phyloP scores from a whole-genome alignment of 495 filamentous ascomycete genomes.

The Parachaetomium inaequale region DNA sequence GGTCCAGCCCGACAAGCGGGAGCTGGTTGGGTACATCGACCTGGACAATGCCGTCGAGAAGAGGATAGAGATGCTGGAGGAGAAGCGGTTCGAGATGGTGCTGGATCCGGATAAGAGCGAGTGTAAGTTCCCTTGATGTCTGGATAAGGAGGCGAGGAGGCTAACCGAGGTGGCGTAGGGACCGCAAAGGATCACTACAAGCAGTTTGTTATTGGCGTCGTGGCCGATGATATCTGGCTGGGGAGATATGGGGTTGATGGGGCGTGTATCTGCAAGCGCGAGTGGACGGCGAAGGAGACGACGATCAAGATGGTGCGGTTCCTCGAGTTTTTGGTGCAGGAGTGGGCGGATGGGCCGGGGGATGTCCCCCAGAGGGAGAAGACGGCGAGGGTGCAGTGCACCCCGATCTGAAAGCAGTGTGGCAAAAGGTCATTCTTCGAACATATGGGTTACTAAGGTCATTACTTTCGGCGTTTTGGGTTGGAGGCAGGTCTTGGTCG shows the following conservation, averaged over 20 bases:
- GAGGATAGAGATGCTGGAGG: slow-evolving; percentile 6
- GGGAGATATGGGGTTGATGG: neutral
- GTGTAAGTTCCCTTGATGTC: neutral
- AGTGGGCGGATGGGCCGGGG: slow-evolving; percentile 9
- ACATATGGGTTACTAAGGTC: too few relatives aligned
- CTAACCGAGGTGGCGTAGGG: neutral
- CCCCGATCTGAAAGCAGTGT: neutral
- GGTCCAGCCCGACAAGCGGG: neutral
- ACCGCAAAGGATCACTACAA: slow-evolving; percentile 16
- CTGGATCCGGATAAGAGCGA: slow-evolving; percentile 12
- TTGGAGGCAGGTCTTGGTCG: too few relatives aligned
- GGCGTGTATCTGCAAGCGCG: neutral
- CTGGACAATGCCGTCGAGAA: slow-evolving; percentile 1
- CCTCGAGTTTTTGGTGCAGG: slow-evolving; percentile 9
- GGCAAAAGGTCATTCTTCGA: too few relatives aligned
- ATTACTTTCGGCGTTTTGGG: too few relatives aligned
- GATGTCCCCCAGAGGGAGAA: neutral
- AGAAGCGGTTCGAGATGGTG: neutral
- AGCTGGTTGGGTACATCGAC: slow-evolving; percentile 12
- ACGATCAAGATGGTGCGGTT: slow-evolving; percentile 12
- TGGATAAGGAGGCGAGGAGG: neutral
- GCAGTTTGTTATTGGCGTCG: slow-evolving; percentile 14
- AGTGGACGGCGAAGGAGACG: slow-evolving; percentile 5
- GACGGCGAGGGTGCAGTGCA: neutral
- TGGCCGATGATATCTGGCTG: slow-evolving; percentile 12